Evolutionary conservation across 2,329 filamentous ascomycete species (phyloP), one percentile per base, ranked within the genome.

Genomic region (Neofusicoccum umdonicola): DNA sequence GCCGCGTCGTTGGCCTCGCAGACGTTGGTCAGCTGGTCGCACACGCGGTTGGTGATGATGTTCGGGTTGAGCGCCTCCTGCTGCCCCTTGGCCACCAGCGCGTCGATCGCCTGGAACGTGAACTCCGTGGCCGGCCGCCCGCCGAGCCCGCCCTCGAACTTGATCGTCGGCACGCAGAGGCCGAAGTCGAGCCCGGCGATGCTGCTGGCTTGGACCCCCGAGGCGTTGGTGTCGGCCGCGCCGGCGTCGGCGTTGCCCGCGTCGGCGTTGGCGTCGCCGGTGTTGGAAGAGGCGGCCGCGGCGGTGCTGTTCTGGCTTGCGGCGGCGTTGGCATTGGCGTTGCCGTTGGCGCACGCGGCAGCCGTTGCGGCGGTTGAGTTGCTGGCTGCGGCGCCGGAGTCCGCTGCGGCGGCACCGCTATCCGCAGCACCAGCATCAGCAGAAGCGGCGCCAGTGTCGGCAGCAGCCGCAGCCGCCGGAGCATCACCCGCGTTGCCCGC

Each of bases 41-140:
- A 88, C 74, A 90, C 87, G 67, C 87, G 84, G 82, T 89, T 90
- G 74, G 87, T 89, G 80, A 90, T 90, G 81, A 90, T 90, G 79
- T 86, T 85, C 64, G 88, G 88, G 84, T 90, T 90, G 51, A 90
- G 80, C 8, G 88, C 87, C 73, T 90, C 88, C 70, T 87, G 77
- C 76, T 90, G 88, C 60, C 84, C 85, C 72, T 86, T 79, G 68
- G 82, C 82, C 65, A 89, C 83, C 17, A 85, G 77, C 8, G 85
- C 78, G 73, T 90, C 88, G 54, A 83, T 83, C 60, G 89, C 84
- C 75, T 88, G 86, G 84, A 90, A 91, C 58, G 88, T 89, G 76
- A 84, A 87, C 76, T 89, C 88, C 64, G 79, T 81, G 19, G 81
- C 81, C 8, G 79, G 73, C 63, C 85, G 84, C 17, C 81, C 81